A percentile compares a stretch with the other conserved stretches of the same genome.
Conservation (phyloP, 768 basidiomycete genomes). For the Suillus weaverae region DNA sequence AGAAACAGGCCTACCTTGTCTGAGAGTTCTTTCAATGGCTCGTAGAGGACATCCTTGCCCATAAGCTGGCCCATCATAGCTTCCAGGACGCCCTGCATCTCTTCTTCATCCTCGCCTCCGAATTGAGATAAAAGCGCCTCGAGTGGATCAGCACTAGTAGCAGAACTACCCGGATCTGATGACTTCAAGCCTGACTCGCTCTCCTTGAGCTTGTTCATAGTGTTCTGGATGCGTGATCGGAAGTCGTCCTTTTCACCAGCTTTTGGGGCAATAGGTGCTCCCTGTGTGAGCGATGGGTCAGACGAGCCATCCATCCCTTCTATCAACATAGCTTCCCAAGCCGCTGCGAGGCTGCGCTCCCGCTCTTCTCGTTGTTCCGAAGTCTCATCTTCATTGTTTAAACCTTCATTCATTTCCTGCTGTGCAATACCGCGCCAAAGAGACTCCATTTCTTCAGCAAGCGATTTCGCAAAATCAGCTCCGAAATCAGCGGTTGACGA, state of each 20-base stretch:
- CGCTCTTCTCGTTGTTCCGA: slow-evolving; percentile 21
- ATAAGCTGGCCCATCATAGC: slow-evolving; percentile 49
- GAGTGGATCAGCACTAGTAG: slow-evolving; percentile 37
- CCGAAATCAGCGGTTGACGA: slow-evolving; percentile 14
- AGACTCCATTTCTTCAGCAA: slow-evolving; percentile 46
- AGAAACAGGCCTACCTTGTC: slow-evolving; percentile 51
- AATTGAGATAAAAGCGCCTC: slow-evolving; percentile 55
- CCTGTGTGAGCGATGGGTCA: slow-evolving; percentile 15
- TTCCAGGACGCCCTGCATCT: slow-evolving; percentile 70
- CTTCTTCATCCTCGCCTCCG: slow-evolving; percentile 44
- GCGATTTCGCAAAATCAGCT: slow-evolving; percentile 39
- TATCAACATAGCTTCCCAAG: slow-evolving; percentile 73
- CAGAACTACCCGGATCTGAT: slow-evolving; percentile 9
- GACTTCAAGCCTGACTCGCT: slow-evolving; percentile 48
- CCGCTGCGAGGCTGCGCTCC: slow-evolving; percentile 48
- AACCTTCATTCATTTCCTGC: slow-evolving; percentile 13
- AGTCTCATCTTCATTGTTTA: slow-evolving; percentile 14
- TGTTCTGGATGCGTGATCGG: slow-evolving; percentile 66
- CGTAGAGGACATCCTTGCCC: slow-evolving; percentile 31
- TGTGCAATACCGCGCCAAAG: slow-evolving; percentile 35
- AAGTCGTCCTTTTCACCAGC: slow-evolving; percentile 44
- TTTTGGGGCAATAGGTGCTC: slow-evolving; percentile 1
- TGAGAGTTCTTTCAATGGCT: slow-evolving; percentile 75
- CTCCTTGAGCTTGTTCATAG: slow-evolving; percentile 73
- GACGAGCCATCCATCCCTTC: slow-evolving; percentile 53